phyloP scores from a whole-genome alignment of 2,329 filamentous ascomycete genomes.

The Zalaria obscura region DNA sequence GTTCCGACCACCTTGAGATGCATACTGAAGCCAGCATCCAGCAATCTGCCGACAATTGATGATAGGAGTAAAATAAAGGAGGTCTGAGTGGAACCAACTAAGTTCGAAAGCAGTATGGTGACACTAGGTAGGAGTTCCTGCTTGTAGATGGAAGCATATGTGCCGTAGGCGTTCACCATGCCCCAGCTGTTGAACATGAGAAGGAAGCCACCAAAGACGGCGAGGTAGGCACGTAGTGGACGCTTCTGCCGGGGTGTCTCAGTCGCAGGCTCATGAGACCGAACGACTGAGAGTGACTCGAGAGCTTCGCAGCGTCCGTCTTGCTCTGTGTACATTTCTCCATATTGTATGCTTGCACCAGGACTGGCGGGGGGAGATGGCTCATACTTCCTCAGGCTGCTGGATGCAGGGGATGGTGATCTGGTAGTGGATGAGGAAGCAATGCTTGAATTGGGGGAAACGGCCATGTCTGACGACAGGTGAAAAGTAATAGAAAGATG shows the following conservation, averaged over 20 bases:
- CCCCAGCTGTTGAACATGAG: slow-evolving; percentile 38
- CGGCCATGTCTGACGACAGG: no score
- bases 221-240: slow-evolving; percentile 24
- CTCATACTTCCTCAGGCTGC: no score
- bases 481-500: no score
- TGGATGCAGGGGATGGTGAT: no score
- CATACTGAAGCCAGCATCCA: slow-evolving; percentile 32
- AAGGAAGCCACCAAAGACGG: slow-evolving; percentile 32
- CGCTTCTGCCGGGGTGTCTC: slow-evolving; percentile 14
- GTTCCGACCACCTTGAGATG: slow-evolving; percentile 26
- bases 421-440: no score
- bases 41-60: slow-evolving; percentile 30
- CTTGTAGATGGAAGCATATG: slow-evolving; percentile 35
- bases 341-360: no score
- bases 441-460: no score
- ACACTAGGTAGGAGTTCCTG: slow-evolving; percentile 26
- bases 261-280: background rate
- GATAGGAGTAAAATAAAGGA: slow-evolving; percentile 32
- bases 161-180: slow-evolving; percentile 35
- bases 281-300: background rate
- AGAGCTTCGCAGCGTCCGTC: background rate
- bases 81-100: slow-evolving; percentile 34
- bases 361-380: no score
- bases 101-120: slow-evolving; percentile 28
- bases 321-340: no score